A percentile compares a stretch with the other conserved stretches of the same genome.
These are phyloP conservation scores for Aspergillus indologenus DNA, from an alignment of 495 filamentous ascomycete genomes.

Conservation along the genomic window DNA sequence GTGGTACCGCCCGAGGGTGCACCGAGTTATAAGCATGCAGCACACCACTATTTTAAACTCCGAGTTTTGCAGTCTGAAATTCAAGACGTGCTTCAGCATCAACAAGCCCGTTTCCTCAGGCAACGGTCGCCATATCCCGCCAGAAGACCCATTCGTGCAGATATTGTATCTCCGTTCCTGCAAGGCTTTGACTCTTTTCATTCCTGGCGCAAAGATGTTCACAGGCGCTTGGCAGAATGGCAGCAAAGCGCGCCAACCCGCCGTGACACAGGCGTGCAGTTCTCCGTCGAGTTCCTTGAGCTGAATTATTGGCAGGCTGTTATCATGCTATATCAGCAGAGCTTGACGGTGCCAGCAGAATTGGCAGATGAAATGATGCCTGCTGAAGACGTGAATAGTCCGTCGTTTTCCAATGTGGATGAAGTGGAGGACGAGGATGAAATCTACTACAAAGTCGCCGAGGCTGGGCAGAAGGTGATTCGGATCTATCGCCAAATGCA, in stretches of 20 bases:
- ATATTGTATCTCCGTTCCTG: conserved; percentile 81
- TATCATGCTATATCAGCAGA: conserved; percentile 93
- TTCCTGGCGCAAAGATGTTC: conserved; percentile 85
- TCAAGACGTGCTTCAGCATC: conserved; percentile 86
- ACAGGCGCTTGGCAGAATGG: conserved; percentile 81
- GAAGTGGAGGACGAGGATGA: conserved; percentile 80
- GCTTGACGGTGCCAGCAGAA: conserved; percentile 78
- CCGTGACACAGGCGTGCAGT: conserved; percentile 77
- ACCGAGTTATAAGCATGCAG: conserved; percentile 83
- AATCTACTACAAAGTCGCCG: conserved; percentile 88
- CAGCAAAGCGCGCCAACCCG: conserved; percentile 75
- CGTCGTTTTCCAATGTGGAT: conserved; percentile 53
- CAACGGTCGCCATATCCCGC: conserved; percentile 52
- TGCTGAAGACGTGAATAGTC: conserved; percentile 64
- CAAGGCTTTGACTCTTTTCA: conserved; percentile 80
- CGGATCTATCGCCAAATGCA: conserved; percentile 89
- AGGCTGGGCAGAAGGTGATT: conserved; percentile 89
- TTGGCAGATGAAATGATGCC: conserved; percentile 76
- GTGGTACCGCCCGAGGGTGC: conserved; percentile 47
- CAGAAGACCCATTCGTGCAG: conserved; percentile 72
- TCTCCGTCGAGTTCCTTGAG: conserved; percentile 82
- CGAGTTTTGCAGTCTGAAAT: conserved; percentile 95
- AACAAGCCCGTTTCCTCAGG: conserved; percentile 60
- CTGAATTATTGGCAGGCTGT: conserved; percentile 98
- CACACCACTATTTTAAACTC: conserved; percentile 88